Conservation (phyloP, 352 stramenopile genomes). For the Phytophthora idaei region DNA sequence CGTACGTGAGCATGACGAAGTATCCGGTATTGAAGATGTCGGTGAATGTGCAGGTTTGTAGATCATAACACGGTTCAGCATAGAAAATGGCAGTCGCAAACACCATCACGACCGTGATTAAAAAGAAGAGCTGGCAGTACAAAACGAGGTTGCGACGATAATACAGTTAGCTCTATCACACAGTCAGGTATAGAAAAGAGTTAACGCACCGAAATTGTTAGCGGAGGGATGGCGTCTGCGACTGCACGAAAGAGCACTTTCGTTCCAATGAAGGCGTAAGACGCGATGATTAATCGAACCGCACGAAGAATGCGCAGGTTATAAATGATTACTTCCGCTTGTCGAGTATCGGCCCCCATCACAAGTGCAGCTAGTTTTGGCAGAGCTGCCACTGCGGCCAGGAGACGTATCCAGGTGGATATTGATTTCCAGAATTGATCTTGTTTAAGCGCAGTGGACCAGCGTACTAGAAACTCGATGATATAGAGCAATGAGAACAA, state of each 20-base stretch:
- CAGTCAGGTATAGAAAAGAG: not conserved
- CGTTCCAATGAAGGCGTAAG: constrained; percentile 45
- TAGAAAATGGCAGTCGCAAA: constrained; percentile 65
- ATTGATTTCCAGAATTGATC: constrained; percentile 40
- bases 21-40: constrained; percentile 70
- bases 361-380: constrained; percentile 20
- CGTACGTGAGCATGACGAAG: constrained; percentile 66
- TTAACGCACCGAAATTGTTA: constrained; percentile 52
- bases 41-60: constrained; percentile 54
- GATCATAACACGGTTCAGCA: constrained; percentile 59
- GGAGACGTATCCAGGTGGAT: constrained; percentile 37
- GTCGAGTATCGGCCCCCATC: not conserved
- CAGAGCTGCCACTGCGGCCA: constrained; percentile 42
- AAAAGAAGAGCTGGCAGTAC: constrained; percentile 47
- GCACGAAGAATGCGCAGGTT: constrained; percentile 47
- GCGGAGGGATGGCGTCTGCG: constrained; percentile 39
- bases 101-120: constrained; percentile 59
- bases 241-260: constrained; percentile 50
- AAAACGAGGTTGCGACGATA: not conserved
- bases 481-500: constrained; percentile 53
- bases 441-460: constrained; percentile 26
- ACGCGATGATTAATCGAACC: constrained; percentile 40
- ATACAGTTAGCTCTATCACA: not conserved
- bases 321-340: constrained; percentile 26
- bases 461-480: constrained; percentile 49